Evolutionary conservation across 2,329 filamentous ascomycete species (phyloP).

Genomic region (Chaetoscypha palmicola): DNA sequence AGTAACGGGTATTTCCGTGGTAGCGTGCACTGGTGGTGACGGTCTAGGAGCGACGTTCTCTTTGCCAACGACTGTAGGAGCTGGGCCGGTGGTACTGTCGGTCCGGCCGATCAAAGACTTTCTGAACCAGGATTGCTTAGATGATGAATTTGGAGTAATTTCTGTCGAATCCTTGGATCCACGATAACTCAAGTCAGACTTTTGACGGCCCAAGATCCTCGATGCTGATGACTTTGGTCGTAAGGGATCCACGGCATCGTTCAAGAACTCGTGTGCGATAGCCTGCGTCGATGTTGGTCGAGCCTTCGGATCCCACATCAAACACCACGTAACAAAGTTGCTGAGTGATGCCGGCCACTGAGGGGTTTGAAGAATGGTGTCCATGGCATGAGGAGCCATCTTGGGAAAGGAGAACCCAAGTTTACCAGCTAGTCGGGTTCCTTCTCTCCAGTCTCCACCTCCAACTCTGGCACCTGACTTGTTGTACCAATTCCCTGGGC

Average conservation of each 20-base stretch:
- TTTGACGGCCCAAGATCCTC: conserved; percentile 78
- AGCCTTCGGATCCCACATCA: conserved; percentile 96
- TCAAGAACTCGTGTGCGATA: conserved; percentile 91
- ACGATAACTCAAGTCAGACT: conserved; percentile 70
- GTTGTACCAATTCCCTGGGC: conserved; percentile 96
- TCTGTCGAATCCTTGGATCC: conserved; percentile 55
- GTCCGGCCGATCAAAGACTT: conserved; percentile 84
- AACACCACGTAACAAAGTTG: conserved; percentile 94
- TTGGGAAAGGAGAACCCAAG: conserved; percentile 98
- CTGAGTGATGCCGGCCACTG: conserved; percentile 86
- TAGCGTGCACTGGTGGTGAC: conserved; percentile 38
- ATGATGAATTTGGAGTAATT: conserved; percentile 51
- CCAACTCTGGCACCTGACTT: conserved; percentile 81
- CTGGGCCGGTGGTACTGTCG: conserved; percentile 57
- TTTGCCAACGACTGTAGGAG: conserved; percentile 40
- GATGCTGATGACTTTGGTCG: conserved; percentile 87
- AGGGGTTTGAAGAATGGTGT: conserved; percentile 81
- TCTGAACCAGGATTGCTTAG: conserved; percentile 94
- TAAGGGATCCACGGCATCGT: conserved; percentile 84
- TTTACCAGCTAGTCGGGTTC: conserved; percentile 85
- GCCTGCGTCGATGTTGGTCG: conserved; percentile 90
- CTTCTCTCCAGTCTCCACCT: conserved; percentile 96
- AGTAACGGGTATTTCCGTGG: conserved; percentile 36
- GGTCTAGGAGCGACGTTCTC: conserved; percentile 40
- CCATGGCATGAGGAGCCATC: conserved; percentile 97